Base-by-base conservation (phyloP, 2,329 filamentous ascomycete genomes). In the Fusarium stilboides region DNA sequence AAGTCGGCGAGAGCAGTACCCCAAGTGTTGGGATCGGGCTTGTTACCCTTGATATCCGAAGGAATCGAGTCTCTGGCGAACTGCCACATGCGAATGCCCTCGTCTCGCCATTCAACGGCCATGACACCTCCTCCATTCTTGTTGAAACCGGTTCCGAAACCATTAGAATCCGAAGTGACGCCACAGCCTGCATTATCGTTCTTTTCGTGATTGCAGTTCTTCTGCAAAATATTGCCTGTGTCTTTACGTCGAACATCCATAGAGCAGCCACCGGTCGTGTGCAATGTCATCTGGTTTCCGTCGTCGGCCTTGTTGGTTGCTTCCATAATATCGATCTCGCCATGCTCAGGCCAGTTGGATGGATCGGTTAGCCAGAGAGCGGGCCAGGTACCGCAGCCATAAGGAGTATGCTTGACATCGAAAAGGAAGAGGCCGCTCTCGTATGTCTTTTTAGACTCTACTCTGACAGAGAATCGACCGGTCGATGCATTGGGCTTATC, bases 361-460 rank as follows among this genome's bases (percentile, higher is more conserved):
- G 83, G 80, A 75, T 92, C 90, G 1, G 84, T 82, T 8, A 92
- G 81, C 90, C 90, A 92, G 13, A 92, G 82, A 0, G 90, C 85
- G 3, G 88, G 88, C 90, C 88, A 92, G 22, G 85, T 88, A 5
- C 84, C 88, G 73, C 89, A 91, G 42, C 88, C 89, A 71, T 83
- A 87, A 0, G 89, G 89, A 0, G 86, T 87, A 77, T 91, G 89
- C 63, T 85, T 82, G 68, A 91, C 82, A 73, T 91, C 88, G 72
- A 91, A 91, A 72, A 91, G 80, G 78, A 91, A 91, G n/a, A 91
- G 85, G 0, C 89, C 89, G n/a, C 75, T 78, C 72, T 88, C 77
- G 77, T 90, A 91, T 44, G 85, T 85, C 44, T 77, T 81, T 73
- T 87, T 89, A 36, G 89, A 91, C 63, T 87, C 83, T 57, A 91